These are phyloP conservation scores for Ramaria sp. DNA, from an alignment of 768 basidiomycete species.

Conservation along the genomic window DNA sequence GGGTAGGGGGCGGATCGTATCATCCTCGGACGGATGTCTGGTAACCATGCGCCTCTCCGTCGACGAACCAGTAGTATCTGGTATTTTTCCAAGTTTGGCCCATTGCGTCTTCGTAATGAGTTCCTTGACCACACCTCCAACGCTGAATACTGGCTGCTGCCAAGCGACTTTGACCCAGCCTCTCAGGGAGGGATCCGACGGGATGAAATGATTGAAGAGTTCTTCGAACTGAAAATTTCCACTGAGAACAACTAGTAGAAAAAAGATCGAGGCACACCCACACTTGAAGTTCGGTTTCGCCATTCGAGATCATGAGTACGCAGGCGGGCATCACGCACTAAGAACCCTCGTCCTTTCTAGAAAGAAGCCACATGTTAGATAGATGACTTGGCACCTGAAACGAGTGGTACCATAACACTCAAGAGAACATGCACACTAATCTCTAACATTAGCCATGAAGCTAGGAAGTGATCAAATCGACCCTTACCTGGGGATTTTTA, in stretches of 20 bases:
- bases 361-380: not conserved
- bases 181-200: slow-evolving; percentile 66
- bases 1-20: not conserved
- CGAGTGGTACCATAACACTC: slow-evolving; percentile 42
- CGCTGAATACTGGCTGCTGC: slow-evolving; percentile 67
- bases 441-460: slow-evolving; percentile 14
- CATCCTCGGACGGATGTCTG: not conserved
- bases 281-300: slow-evolving; percentile 74
- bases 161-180: slow-evolving; percentile 81
- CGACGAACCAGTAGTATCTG: slow-evolving; percentile 18
- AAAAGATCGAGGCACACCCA: slow-evolving; percentile 25
- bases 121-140: slow-evolving; percentile 69
- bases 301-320: slow-evolving; percentile 73
- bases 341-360: slow-evolving; percentile 69
- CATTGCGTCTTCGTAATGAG: slow-evolving; percentile 69
- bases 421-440: slow-evolving; percentile 57
- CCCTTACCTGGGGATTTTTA: slow-evolving; percentile 58
- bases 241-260: slow-evolving; percentile 3
- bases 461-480: slow-evolving; percentile 12
- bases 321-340: slow-evolving; percentile 69
- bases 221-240: slow-evolving; percentile 53
- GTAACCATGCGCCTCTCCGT: slow-evolving; percentile 26
- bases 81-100: slow-evolving; percentile 12
- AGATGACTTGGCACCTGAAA: not conserved
- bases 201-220: slow-evolving; percentile 67